phyloP scores from a whole-genome alignment of 2,329 filamentous ascomycete genomes.

The Ceratocystiopsis minuta region DNA sequence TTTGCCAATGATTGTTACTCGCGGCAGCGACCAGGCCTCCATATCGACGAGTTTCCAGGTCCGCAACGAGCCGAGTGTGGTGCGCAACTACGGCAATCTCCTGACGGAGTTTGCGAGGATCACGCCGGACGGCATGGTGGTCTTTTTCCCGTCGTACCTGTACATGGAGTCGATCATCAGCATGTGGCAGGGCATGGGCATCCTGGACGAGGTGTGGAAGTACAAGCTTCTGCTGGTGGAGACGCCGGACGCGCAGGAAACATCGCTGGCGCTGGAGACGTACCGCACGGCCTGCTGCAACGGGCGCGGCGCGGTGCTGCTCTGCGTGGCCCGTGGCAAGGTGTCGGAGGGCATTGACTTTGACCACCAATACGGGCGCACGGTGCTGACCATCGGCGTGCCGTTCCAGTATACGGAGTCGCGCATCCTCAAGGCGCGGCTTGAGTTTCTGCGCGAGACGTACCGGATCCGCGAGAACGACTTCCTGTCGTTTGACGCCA shows the following conservation, averaged over 20 bases:
- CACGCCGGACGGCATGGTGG: slow-evolving; percentile 93
- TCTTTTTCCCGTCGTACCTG: slow-evolving; percentile 95
- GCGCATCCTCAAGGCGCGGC: slow-evolving; percentile 80
- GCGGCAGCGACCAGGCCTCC: slow-evolving; percentile 82
- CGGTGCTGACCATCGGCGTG: slow-evolving; percentile 89
- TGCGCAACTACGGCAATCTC: slow-evolving; percentile 87
- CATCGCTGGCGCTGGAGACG: slow-evolving; percentile 83
- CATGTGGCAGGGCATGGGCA: slow-evolving; percentile 98
- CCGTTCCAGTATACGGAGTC: slow-evolving; percentile 99
- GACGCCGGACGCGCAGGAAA: slow-evolving; percentile 94
- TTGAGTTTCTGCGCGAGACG: slow-evolving; percentile 92
- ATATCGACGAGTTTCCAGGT: slow-evolving; percentile 91
- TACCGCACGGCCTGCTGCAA: slow-evolving; percentile 97
- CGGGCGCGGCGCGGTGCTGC: slow-evolving; percentile 75
- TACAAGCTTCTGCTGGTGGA: slow-evolving; percentile 97
- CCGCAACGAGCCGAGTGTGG: slow-evolving; percentile 88
- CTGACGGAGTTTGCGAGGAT: slow-evolving; percentile 90
- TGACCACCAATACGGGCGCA: slow-evolving; percentile 92
- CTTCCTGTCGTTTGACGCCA: slow-evolving; percentile 95
- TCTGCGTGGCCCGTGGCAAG: slow-evolving; percentile 92
- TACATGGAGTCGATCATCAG: slow-evolving; percentile 99
- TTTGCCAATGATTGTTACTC: slow-evolving; percentile 90
- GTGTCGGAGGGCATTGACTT: slow-evolving; percentile 98
- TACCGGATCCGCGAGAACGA: slow-evolving; percentile 96
- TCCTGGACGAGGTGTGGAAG: slow-evolving; percentile 95